These are phyloP conservation scores for Phytomonas sp. DNA, from an alignment of 208 protist species.

Conservation along the genomic window DNA sequence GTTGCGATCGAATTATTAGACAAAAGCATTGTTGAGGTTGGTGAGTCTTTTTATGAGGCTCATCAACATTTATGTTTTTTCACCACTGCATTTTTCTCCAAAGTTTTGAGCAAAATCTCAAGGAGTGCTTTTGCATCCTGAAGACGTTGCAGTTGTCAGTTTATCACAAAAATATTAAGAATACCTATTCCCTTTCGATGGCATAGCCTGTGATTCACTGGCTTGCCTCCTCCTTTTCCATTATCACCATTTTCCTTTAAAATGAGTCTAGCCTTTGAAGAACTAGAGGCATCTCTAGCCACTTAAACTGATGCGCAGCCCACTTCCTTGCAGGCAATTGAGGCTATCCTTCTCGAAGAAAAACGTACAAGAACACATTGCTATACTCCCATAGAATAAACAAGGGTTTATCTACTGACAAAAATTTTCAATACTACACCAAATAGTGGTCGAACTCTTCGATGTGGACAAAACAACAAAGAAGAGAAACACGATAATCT, in stretches of 20 bases:
- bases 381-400: neutral
- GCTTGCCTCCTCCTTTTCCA: neutral
- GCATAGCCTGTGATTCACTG: neutral
- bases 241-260: neutral
- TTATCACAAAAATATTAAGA: neutral
- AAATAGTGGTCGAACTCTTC: no score
- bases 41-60: neutral
- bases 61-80: neutral
- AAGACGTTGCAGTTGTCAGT: neutral
- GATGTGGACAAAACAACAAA: conserved; percentile 10
- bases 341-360: neutral
- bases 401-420: neutral
- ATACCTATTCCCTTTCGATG: neutral
- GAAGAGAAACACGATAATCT: neutral
- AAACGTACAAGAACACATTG: neutral
- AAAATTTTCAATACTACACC: neutral
- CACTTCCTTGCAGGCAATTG: neutral
- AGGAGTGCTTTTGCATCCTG: neutral
- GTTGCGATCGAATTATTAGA: neutral
- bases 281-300: neutral
- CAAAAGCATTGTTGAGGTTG: neutral
- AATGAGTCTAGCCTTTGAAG: neutral
- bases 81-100: neutral
- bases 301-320: neutral
- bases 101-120: neutral